These are phyloP conservation scores for Colletotrichum euphorbiae DNA, from an alignment of 2,329 filamentous ascomycete genomes.

Conservation along the genomic window DNA sequence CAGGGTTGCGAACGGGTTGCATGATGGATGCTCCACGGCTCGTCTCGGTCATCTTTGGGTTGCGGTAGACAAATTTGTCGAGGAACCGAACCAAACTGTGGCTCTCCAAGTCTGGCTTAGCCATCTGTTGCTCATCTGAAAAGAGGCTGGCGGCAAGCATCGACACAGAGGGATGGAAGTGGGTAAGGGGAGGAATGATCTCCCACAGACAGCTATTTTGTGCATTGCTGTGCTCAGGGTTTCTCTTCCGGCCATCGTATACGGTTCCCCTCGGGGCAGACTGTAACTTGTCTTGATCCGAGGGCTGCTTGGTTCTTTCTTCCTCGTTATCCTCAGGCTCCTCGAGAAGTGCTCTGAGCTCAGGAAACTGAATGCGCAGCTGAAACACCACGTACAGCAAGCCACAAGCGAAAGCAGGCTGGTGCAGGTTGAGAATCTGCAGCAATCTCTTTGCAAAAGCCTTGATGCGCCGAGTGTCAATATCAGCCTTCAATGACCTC, in stretches of 20 bases:
- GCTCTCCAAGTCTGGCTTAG: slow-evolving; percentile 89
- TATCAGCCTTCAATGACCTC: slow-evolving; percentile 86
- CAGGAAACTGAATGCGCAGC: slow-evolving; percentile 82
- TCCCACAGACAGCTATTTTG: slow-evolving; percentile 96
- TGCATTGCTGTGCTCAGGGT: slow-evolving; percentile 94
- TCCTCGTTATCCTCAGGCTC: slow-evolving; percentile 76
- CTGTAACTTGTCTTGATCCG: slow-evolving; percentile 45
- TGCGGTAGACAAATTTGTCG: slow-evolving; percentile 98
- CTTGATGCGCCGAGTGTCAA: slow-evolving; percentile 92
- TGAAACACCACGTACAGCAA: slow-evolving; percentile 91
- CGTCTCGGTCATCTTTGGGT: slow-evolving; percentile 78
- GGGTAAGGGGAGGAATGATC: slow-evolving; percentile 77
- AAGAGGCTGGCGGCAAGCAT: slow-evolving; percentile 83
- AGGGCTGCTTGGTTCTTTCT: slow-evolving; percentile 54
- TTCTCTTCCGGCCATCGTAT: slow-evolving; percentile 91
- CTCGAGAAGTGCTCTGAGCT: slow-evolving; percentile 80
- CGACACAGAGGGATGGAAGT: slow-evolving; percentile 94
- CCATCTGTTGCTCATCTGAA: slow-evolving; percentile 75
- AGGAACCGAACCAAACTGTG: slow-evolving; percentile 96
- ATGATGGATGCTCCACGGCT: slow-evolving; percentile 91
- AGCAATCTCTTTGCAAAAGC: slow-evolving; percentile 95
- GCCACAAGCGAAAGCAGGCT: slow-evolving; percentile 92
- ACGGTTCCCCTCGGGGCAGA: slow-evolving; percentile 3
- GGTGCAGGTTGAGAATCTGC: slow-evolving; percentile 87
- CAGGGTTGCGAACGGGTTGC: slow-evolving; percentile 81